Evolutionary conservation across 768 basidiomycete genomes (phyloP), one percentile per base, ranked within the genome.

Genomic region (Mycena filopes): DNA sequence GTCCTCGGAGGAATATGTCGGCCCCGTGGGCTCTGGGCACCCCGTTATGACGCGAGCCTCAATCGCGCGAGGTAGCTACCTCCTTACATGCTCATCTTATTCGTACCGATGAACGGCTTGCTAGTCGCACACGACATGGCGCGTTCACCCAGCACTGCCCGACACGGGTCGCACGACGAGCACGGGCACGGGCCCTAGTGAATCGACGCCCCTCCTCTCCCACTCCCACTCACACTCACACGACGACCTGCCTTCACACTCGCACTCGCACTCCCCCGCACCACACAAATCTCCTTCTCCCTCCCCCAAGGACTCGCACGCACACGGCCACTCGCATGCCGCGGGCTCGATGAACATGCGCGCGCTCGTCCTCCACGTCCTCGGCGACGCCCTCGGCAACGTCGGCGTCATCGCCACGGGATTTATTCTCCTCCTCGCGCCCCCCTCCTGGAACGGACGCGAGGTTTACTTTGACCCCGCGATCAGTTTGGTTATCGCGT

Each of bases 351-450:
- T 99, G 98, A 99, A 99, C 78, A 98, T 99, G 96, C 91, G 83
- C n/a, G 98, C 96, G 31, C 84, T 99, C 1, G 82, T 99, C 33
- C 79, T 99, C 29, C 98, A 99, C 76, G 98, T 99, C 41, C 77
- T 99, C 47, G 97, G 97, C 36, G 97, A 99, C 80, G 97, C 97
- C 59, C 86, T 99, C 26, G 98, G 98, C 53, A 99, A 99, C 77
- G 93, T 99, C 66, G 98, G 98, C 55, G 98, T 99, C 66, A 98
- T 99, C 64, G 89, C 91, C 38, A 94, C 96, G 5, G 98, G 98
- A 60, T 86, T 99, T 13, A 82, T 99, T 74, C 98, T 99, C 73
- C 38, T 54, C 16, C 21, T 25, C 25, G 53, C 53, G 6, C 53
- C 53, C 40, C 25, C 25, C 4, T 42, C 53, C 18, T 54, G 53